Conservation (phyloP, 1,139 yeast genomes). For the Eremothecium gossypii region DNA sequence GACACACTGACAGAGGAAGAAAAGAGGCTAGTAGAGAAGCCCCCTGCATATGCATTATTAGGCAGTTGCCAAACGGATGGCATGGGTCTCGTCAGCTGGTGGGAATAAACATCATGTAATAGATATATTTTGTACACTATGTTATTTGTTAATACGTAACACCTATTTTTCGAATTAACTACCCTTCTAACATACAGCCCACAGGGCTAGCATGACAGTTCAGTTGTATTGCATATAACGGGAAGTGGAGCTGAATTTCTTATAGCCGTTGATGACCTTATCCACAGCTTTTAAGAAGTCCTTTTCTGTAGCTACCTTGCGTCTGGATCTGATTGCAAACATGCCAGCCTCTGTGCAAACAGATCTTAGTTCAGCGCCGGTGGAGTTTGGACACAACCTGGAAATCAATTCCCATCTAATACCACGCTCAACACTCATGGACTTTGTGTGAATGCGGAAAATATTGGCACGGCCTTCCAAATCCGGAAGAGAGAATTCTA, state of each 20-base stretch:
- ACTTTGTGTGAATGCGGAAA: conserved; percentile 91
- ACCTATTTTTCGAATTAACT: too few species aligned
- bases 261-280: conserved; percentile 95
- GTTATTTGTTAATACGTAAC: too few species aligned
- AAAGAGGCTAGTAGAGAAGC: conserved; percentile 26
- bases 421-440: conserved; percentile 95
- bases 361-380: conserved; percentile 95
- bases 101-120: conserved; percentile 48
- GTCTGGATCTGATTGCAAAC: conserved; percentile 97
- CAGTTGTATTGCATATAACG: conserved; percentile 96
- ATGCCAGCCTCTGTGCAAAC: conserved; percentile 98
- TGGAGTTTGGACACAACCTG: conserved; percentile 92
- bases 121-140: neutral
- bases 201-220: neutral
- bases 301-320: conserved; percentile 96
- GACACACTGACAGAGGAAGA: conserved; percentile 23
- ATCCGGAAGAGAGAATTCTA: conserved; percentile 92
- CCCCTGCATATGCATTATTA: conserved; percentile 72
- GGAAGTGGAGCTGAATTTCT: conserved; percentile 93
- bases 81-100: conserved; percentile 93
- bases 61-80: conserved; percentile 97
- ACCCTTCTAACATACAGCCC: too few species aligned
- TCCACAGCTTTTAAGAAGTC: conserved; percentile 96
- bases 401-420: conserved; percentile 98
- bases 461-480: conserved; percentile 96